A percentile compares a stretch with the other conserved stretches of the same genome.
Evolutionary conservation across 2,329 filamentous ascomycete species (phyloP).

Genomic region (Ophioceras dolichostomum): DNA sequence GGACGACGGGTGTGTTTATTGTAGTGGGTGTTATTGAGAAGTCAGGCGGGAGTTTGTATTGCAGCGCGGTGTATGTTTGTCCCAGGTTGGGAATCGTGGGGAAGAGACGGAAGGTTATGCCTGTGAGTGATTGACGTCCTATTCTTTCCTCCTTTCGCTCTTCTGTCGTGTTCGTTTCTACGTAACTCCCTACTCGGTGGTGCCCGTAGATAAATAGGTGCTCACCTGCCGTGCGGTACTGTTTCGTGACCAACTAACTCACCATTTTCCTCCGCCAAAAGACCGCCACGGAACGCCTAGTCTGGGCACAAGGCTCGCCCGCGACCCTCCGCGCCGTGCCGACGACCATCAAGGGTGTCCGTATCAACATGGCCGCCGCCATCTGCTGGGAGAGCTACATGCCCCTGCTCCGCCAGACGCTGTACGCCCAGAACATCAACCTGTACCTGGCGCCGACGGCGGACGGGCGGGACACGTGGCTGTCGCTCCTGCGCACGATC

Average conservation of each 20-base stretch:
- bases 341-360: slow-evolving; percentile 66
- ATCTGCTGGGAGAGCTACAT: slow-evolving; percentile 98
- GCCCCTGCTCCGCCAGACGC: slow-evolving; percentile 70
- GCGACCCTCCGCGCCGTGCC: slow-evolving; percentile 68
- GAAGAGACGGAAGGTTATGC: slow-evolving; percentile 88
- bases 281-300: slow-evolving; percentile 69
- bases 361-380: slow-evolving; percentile 69
- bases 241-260: not conserved
- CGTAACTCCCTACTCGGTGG: too few relatives aligned
- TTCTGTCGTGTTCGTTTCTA: too few relatives aligned
- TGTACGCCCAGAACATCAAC: slow-evolving; percentile 87
- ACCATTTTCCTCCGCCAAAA: slow-evolving; percentile 14
- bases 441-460: slow-evolving; percentile 86
- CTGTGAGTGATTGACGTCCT: slow-evolving; percentile 49
- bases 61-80: slow-evolving; percentile 70
- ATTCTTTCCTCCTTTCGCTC: too few relatives aligned
- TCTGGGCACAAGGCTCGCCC: slow-evolving; percentile 81
- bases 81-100: slow-evolving; percentile 61
- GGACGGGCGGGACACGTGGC: slow-evolving; percentile 73
- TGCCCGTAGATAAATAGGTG: too few relatives aligned
- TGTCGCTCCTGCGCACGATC: slow-evolving; percentile 68
- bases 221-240: too few relatives aligned
- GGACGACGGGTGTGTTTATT: slow-evolving; percentile 69
- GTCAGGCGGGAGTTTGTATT: slow-evolving; percentile 74
- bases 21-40: slow-evolving; percentile 72